Conservation (phyloP, 1,284 basidiomycete species). For the Sanghuangporus weigelae region DNA sequence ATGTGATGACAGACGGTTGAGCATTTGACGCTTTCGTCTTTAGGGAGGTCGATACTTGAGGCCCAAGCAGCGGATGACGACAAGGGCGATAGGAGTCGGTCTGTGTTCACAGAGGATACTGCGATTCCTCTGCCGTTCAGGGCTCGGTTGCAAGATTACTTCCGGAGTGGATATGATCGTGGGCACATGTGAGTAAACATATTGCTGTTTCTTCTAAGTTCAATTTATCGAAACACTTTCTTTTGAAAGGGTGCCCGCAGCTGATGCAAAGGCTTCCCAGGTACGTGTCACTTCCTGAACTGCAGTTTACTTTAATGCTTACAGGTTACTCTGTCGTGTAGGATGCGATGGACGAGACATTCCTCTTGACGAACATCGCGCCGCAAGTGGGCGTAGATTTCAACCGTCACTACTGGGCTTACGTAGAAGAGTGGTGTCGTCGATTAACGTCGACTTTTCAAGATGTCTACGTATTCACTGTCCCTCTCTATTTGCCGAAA, state of each 20-base stretch:
- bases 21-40: slow-evolving; percentile 77
- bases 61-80: slow-evolving; percentile 30
- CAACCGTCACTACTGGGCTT: slow-evolving; percentile 98
- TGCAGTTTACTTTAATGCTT: neutral
- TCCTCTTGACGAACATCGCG: slow-evolving; percentile 92
- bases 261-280: slow-evolving; percentile 89
- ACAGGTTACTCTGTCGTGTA: slow-evolving; percentile 29
- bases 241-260: slow-evolving; percentile 81
- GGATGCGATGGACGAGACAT: slow-evolving; percentile 96
- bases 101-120: slow-evolving; percentile 84
- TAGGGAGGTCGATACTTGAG: slow-evolving; percentile 46
- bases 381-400: slow-evolving; percentile 98
- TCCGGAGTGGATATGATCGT: slow-evolving; percentile 91
- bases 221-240: neutral
- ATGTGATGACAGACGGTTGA: slow-evolving; percentile 71
- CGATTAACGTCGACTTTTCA: slow-evolving; percentile 80
- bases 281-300: slow-evolving; percentile 28
- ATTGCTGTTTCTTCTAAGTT: neutral
- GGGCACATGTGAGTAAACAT: slow-evolving; percentile 80
- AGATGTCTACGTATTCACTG: slow-evolving; percentile 96
- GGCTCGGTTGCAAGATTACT: slow-evolving; percentile 86
- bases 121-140: slow-evolving; percentile 78
- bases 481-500: slow-evolving; percentile 94
- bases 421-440: slow-evolving; percentile 93
- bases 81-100: slow-evolving; percentile 68